Conservation (phyloP, 495 filamentous ascomycete species). For the Neurospora sp. region DNA sequence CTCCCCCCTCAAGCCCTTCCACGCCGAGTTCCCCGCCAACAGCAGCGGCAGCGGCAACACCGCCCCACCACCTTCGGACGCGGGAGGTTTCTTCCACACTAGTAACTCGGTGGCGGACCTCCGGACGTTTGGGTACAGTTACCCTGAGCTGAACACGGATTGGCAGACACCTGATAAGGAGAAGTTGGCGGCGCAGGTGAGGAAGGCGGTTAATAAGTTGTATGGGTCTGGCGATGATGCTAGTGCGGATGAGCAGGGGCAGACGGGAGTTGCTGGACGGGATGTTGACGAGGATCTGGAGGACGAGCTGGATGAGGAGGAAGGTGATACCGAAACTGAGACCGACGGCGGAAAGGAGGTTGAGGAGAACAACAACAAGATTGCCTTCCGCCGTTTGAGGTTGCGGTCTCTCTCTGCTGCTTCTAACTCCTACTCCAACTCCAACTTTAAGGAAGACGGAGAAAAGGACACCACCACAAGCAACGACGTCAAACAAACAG, state of each 20-base stretch:
- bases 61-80: neutral
- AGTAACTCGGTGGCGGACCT: constrained; percentile 23
- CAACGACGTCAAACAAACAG: neutral
- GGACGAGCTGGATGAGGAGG: neutral
- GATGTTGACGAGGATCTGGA: neutral
- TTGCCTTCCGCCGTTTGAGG: neutral
- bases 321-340: neutral
- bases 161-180: constrained; percentile 8
- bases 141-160: constrained; percentile 29
- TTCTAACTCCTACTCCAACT: neutral
- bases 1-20: constrained; percentile 39
- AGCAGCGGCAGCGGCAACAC: neutral
- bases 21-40: constrained; percentile 12
- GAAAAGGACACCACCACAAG: neutral
- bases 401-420: neutral
- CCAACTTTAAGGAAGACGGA: neutral
- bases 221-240: constrained; percentile 13
- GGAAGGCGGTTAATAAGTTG: constrained; percentile 21
- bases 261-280: neutral
- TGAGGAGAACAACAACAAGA: neutral
- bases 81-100: constrained; percentile 24
- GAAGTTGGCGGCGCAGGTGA: constrained; percentile 13
- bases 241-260: neutral
- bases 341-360: neutral
- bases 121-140: constrained; percentile 35